These are phyloP conservation scores for Apocynum venetum DNA, from an alignment of 257 asterid species.

Conservation along the genomic window DNA sequence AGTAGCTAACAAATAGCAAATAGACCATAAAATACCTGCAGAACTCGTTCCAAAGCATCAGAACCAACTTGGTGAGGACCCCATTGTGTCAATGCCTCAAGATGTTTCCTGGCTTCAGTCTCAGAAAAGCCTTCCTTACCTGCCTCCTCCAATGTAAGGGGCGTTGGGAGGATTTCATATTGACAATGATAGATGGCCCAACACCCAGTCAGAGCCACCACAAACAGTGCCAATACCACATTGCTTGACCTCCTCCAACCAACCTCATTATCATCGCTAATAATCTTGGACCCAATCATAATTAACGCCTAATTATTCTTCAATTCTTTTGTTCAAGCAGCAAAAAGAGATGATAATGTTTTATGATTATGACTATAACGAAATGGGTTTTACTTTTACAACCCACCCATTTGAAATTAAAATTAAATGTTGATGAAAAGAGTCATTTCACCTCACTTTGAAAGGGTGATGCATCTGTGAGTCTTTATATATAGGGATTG, in stretches of 20 bases:
- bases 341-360: no score
- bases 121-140: slow-evolving; percentile 96
- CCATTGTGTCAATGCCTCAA: slow-evolving; percentile 53
- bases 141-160: slow-evolving; percentile 52
- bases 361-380: no score
- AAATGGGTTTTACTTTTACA: no score
- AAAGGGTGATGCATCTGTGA: no score
- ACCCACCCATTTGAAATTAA: no score
- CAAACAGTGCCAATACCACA: slow-evolving; percentile 59
- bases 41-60: slow-evolving; percentile 55
- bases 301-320: no score
- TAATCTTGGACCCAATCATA: slow-evolving; percentile 11
- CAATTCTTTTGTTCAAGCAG: no score
- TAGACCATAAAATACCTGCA: slow-evolving; percentile 47
- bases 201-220: slow-evolving; percentile 54
- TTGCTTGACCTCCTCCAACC: slow-evolving; percentile 61
- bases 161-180: slow-evolving; percentile 57
- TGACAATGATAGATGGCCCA: slow-evolving; percentile 78
- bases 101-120: slow-evolving; percentile 78
- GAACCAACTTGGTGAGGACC: slow-evolving; percentile 97
- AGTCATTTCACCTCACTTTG: no score
- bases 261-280: slow-evolving; percentile 28
- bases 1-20: not conserved
- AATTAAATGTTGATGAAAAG: no score
- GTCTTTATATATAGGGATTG: no score